A percentile compares a stretch with the other conserved stretches of the same genome.
Evolutionary conservation across 805 yeast genomes (phyloP).

Genomic region (Teunomyces panamensis): DNA sequence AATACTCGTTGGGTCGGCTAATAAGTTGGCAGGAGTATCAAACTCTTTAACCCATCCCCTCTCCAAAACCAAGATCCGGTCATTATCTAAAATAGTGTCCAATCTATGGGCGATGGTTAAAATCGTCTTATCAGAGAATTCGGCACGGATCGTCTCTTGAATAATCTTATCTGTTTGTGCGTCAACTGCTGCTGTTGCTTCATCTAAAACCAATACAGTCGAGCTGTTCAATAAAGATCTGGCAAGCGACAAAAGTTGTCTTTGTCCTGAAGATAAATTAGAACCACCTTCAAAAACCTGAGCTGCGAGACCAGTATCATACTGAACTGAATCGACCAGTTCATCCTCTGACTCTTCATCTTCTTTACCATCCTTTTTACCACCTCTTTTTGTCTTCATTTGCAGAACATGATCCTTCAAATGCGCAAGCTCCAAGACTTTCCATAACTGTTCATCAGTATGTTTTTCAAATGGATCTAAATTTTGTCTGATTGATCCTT

Average conservation of each 20-base stretch:
- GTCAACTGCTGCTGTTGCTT: slow-evolving; percentile 36
- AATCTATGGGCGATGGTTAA: slow-evolving; percentile 28
- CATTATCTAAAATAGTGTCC: slow-evolving; percentile 27
- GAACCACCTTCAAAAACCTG: slow-evolving; percentile 22
- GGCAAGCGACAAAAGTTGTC: slow-evolving; percentile 23
- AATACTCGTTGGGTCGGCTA: slow-evolving; percentile 4
- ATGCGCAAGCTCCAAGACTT: slow-evolving; percentile 24
- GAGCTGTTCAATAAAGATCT: slow-evolving; percentile 20
- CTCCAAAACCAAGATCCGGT: slow-evolving; percentile 23
- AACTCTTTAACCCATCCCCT: slow-evolving; percentile 21
- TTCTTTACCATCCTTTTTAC: background rate
- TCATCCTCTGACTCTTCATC: background rate
- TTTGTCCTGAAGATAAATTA: slow-evolving; percentile 24
- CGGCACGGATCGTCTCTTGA: slow-evolving; percentile 23
- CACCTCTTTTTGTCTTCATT: slow-evolving; percentile 17
- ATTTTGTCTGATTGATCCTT: slow-evolving; percentile 24
- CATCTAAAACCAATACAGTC: slow-evolving; percentile 20
- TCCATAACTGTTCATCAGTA: slow-evolving; percentile 24
- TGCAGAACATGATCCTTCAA: slow-evolving; percentile 21
- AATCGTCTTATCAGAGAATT: slow-evolving; percentile 23
- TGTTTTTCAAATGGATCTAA: slow-evolving; percentile 24
- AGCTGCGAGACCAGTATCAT: slow-evolving; percentile 14
- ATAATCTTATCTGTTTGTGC: slow-evolving; percentile 27
- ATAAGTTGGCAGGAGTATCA: slow-evolving; percentile 12
- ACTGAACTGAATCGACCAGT: background rate